Conservation (phyloP, 1,139 yeast genomes). For the Pichia sp. region DNA sequence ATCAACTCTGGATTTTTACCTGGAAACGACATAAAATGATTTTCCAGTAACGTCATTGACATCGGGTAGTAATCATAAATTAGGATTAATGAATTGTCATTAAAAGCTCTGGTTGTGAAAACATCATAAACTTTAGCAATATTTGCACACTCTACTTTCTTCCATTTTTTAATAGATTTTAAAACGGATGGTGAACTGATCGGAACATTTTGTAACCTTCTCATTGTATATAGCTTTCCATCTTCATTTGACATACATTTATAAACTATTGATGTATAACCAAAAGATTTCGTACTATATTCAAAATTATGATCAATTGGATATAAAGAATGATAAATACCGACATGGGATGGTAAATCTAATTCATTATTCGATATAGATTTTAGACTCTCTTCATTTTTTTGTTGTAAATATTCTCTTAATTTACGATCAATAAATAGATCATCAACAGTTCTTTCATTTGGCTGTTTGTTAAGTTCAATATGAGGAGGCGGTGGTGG, state of each 20-base stretch:
- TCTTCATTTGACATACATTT: constrained; percentile 76
- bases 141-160: constrained; percentile 45
- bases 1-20: constrained; percentile 33
- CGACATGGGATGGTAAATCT: constrained; percentile 68
- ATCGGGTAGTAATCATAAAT: constrained; percentile 68
- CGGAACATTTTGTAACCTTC: constrained; percentile 63
- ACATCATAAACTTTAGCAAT: constrained; percentile 71
- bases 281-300: constrained; percentile 48
- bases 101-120: constrained; percentile 83
- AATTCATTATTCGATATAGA: constrained; percentile 47
- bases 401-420: constrained; percentile 64
- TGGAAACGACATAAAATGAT: constrained; percentile 39
- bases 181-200: constrained; percentile 56
- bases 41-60: constrained; percentile 51
- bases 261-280: constrained; percentile 54
- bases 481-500: constrained; percentile 81
- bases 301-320: constrained; percentile 69
- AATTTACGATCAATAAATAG: constrained; percentile 70
- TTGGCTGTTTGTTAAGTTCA: constrained; percentile 51
- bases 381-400: constrained; percentile 78
- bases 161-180: constrained; percentile 47
- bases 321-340: constrained; percentile 76
- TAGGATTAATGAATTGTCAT: constrained; percentile 59
- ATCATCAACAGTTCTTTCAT: constrained; percentile 63
- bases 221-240: constrained; percentile 70